Evolutionary conservation across 2,329 filamentous ascomycete genomes (phyloP).

Genomic region (Zarea fungicola): DNA sequence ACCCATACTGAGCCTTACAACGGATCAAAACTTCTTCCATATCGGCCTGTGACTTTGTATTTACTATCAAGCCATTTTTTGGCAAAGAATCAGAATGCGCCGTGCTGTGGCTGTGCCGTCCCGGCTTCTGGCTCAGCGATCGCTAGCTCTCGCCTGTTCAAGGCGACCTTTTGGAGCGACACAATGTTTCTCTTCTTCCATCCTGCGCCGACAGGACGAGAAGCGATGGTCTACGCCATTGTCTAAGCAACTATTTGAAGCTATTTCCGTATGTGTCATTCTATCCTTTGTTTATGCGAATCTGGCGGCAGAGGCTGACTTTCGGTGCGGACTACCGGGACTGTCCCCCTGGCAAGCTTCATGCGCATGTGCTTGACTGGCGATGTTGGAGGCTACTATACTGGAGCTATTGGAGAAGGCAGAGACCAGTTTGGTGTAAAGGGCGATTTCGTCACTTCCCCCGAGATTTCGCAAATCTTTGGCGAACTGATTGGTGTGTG

Average conservation of each 20-base stretch:
- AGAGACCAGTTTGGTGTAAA: conserved; percentile 87
- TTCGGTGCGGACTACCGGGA: conserved; percentile 64
- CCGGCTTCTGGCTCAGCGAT: conserved; percentile 9
- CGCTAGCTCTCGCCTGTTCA: not conserved
- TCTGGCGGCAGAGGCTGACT: not conserved
- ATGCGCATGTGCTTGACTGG: conserved; percentile 98
- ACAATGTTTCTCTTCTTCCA: conserved; percentile 21
- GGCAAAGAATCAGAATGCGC: not conserved
- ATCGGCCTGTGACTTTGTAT: too few species aligned
- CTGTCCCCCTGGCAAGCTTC: conserved; percentile 85
- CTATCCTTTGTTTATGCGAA: too few species aligned
- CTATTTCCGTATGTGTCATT: conserved; percentile 62
- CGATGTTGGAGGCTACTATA: conserved; percentile 91
- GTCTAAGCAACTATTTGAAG: conserved; percentile 79
- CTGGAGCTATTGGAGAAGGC: conserved; percentile 59
- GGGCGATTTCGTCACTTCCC: conserved; percentile 94
- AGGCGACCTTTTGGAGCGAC: not conserved
- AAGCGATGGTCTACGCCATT: conserved; percentile 88
- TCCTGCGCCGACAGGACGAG: conserved; percentile 26
- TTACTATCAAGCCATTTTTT: not conserved
- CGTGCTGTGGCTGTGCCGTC: conserved; percentile 11
- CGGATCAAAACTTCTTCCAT: too few species aligned
- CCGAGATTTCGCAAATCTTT: conserved; percentile 96
- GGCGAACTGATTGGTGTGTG: conserved; percentile 91
- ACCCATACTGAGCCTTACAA: too few species aligned